Base-by-base conservation (phyloP, 208 protist genomes). In the Trypanosomatidae sp. region DNA sequence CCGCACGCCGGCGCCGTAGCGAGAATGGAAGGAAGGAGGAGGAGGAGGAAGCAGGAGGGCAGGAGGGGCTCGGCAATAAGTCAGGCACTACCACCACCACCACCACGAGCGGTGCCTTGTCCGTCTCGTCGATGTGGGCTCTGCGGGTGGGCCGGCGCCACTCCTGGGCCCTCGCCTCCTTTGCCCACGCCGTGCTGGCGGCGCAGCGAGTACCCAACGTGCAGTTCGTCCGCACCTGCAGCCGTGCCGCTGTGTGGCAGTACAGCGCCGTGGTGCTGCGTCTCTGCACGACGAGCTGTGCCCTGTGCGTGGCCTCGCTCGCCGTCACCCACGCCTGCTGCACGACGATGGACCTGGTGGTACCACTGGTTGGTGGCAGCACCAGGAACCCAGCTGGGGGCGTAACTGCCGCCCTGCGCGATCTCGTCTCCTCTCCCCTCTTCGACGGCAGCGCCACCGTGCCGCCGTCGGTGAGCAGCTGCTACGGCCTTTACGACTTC, bases 401-500 rank as follows among this genome's bases (percentile, higher is more conserved):
- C 1, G 1, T 50, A 25, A 12, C 59, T 17, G 12, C 55, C 3
- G 8, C 13, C 17, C 44, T 64, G 7, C 33, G 39, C 2, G 22
- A 30, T 19, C 50, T 81, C 8, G 33, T 50, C 0, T 30, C 49
- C 8, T 55, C n/a, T 0, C 66, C 76, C 10, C 64, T 76, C 46
- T 75, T 76, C 41, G 41, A 43, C 19, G 72, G 55, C 0, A 59
- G 58, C 3, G 39, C 49, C 41, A 64, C 76, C 50, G 66, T 66
- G 36, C 39, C 39, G 12, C 66, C 71, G 0, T 53, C 71, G 0
- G 71, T 75, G 1, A 44, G 44, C 66, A 55, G 52, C 53, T 59
- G 25, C 10, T 82, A 82, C 62, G 67, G 71, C 46, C 74, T 84
- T 28, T 78, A 71, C 66, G 49, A 75, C n/a, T 84, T 84, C 25